A percentile compares a stretch with the other conserved stretches of the same genome.
Conservation (phyloP, 192 early-diverging fungal species). For the Cetraspora pellucida region DNA sequence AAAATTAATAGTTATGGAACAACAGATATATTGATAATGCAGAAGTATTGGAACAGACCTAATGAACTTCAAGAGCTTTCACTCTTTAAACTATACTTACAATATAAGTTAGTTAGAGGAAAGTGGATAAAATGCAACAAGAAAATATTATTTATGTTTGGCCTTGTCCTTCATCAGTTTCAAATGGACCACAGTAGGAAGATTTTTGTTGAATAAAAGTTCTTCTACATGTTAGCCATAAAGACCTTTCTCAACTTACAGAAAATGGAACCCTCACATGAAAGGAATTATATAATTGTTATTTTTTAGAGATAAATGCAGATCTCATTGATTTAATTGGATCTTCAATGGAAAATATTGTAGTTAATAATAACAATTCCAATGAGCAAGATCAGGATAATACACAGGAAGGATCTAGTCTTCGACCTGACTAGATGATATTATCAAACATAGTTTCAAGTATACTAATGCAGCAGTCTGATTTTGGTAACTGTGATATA, state of each 20-base stretch:
- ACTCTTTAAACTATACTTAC: not conserved
- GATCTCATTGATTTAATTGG: not conserved
- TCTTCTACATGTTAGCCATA: not conserved
- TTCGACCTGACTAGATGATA: not conserved
- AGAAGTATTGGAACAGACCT: conserved; percentile 9
- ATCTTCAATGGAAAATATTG: not conserved
- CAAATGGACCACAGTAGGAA: not conserved
- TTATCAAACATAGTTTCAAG: not conserved
- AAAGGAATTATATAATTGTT: not conserved
- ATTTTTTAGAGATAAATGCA: conserved; percentile 5
- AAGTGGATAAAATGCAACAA: not conserved
- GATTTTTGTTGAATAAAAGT: not conserved
- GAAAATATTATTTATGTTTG: conserved; percentile 8
- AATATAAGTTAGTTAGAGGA: not conserved
- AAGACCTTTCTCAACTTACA: not conserved
- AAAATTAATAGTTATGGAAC: too few relatives aligned
- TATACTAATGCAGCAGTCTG: not conserved
- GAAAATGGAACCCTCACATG: not conserved
- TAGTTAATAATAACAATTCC: not conserved
- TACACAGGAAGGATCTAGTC: not conserved
- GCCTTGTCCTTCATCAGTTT: not conserved
- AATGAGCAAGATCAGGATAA: not conserved
- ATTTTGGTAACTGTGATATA: not conserved
- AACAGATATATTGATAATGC: not conserved
- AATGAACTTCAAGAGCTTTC: not conserved